These are phyloP conservation scores for Discostella stelligera DNA, from an alignment of 352 stramenopile species.

Conservation along the genomic window DNA sequence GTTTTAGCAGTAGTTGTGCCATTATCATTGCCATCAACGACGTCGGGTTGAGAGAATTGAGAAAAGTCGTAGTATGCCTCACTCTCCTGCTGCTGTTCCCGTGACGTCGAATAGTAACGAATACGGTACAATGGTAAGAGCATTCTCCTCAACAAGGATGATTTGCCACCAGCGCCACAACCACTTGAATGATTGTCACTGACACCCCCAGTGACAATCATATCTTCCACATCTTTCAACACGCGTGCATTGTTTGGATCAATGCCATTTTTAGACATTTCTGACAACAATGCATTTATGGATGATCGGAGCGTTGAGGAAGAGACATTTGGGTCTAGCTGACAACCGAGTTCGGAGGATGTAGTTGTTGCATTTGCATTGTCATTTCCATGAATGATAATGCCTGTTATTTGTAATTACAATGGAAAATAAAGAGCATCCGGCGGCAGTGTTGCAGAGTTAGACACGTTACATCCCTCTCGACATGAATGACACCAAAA, in stretches of 20 bases:
- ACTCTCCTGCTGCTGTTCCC: background rate
- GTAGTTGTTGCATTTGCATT: background rate
- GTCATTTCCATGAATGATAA: background rate
- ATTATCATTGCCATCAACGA: background rate
- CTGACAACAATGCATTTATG: slow-evolving; percentile 32
- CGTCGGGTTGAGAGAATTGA: slow-evolving; percentile 36
- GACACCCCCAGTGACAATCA: slow-evolving; percentile 12
- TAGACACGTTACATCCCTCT: too few species aligned
- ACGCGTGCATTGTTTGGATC: slow-evolving; percentile 47
- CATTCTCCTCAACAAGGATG: slow-evolving; percentile 29
- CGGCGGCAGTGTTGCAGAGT: too few species aligned
- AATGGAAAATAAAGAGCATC: background rate
- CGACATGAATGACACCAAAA: too few species aligned
- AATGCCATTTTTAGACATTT: slow-evolving; percentile 53
- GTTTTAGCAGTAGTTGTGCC: slow-evolving; percentile 2
- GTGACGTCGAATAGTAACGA: background rate
- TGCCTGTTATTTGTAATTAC: background rate
- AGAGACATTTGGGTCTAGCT: slow-evolving; percentile 37
- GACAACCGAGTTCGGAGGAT: slow-evolving; percentile 28
- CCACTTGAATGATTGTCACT: background rate
- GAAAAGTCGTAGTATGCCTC: slow-evolving; percentile 7
- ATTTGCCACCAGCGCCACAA: too few species aligned
- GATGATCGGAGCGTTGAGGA: slow-evolving; percentile 40
- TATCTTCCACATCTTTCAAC: slow-evolving; percentile 28
- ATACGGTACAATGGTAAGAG: slow-evolving; percentile 48